A percentile compares a stretch with the other conserved stretches of the same genome.
phyloP scores from a whole-genome alignment of 495 filamentous ascomycete genomes.

The Aspergillus avenaceus region DNA sequence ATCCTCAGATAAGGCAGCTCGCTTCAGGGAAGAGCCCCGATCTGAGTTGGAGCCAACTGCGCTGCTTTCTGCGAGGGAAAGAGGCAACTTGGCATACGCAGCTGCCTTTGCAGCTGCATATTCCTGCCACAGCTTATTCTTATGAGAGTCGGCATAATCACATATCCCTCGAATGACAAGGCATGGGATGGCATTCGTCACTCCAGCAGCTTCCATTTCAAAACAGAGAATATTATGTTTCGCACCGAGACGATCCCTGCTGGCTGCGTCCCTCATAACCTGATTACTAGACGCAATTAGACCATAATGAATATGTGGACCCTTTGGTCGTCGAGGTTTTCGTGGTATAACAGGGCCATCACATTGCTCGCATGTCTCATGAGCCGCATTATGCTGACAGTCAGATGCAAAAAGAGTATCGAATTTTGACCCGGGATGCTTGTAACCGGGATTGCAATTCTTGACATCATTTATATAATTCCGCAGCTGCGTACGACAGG shows the following conservation, averaged over 20 bases:
- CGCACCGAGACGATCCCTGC: background rate
- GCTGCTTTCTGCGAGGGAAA: too few relatives aligned
- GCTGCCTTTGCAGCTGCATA: slow-evolving; percentile 15
- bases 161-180: slow-evolving; percentile 19
- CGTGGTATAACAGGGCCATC: background rate
- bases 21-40: too few relatives aligned
- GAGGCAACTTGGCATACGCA: slow-evolving; percentile 1
- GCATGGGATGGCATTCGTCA: background rate
- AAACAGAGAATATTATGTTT: slow-evolving; percentile 13
- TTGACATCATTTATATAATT: too few relatives aligned
- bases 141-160: slow-evolving; percentile 26
- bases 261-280: slow-evolving; percentile 17
- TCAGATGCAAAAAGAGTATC: too few relatives aligned
- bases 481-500: too few relatives aligned
- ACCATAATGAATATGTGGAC: slow-evolving; percentile 24
- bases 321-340: background rate
- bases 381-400: background rate
- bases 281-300: slow-evolving; percentile 24
- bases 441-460: background rate
- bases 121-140: slow-evolving; percentile 20
- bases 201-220: slow-evolving; percentile 12
- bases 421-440: background rate
- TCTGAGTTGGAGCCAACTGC: too few relatives aligned
- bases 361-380: background rate
- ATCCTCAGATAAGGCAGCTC: too few relatives aligned